phyloP scores from a whole-genome alignment of 1,284 basidiomycete species.

The Heterobasidion parviporum region DNA sequence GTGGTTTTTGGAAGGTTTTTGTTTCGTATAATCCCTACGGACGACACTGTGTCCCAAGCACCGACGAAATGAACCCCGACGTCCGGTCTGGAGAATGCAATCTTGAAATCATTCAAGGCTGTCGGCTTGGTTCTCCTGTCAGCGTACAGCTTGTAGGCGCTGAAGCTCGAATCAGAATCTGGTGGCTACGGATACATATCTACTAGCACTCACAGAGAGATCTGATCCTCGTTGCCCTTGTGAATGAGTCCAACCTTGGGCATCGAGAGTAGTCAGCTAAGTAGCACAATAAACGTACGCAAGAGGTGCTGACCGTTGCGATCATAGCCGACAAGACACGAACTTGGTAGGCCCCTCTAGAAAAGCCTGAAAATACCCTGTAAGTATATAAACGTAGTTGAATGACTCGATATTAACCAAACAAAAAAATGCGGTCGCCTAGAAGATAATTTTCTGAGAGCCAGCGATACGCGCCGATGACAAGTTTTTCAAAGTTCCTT shows the following conservation, averaged over 20 bases:
- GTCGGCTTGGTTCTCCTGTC: conserved; percentile 1
- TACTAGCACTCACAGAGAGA: conserved; percentile 22
- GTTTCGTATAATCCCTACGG: conserved; percentile 21
- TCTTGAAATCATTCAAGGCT: conserved; percentile 21
- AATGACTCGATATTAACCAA: conserved; percentile 21
- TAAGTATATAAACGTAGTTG: background rate
- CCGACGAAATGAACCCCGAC: conserved; percentile 32
- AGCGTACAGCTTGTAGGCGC: conserved; percentile 30
- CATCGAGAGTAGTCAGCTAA: background rate
- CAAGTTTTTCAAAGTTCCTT: conserved; percentile 17
- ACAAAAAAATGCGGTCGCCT: conserved; percentile 34
- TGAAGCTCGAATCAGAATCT: conserved; percentile 6
- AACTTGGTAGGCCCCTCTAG: conserved; percentile 38
- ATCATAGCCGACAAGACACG: conserved; percentile 35
- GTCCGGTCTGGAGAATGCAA: conserved; percentile 22
- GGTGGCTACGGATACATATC: background rate
- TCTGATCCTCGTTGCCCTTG: conserved; percentile 26
- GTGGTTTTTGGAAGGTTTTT: conserved; percentile 19
- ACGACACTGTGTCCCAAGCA: conserved; percentile 37
- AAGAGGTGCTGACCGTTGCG: conserved; percentile 17
- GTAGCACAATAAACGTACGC: background rate
- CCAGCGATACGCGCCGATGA: conserved; percentile 31
- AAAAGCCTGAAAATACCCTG: conserved; percentile 27
- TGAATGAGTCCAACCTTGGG: conserved; percentile 24
- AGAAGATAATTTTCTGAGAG: conserved; percentile 25